A percentile compares a stretch with the other conserved stretches of the same genome.
Evolutionary conservation across 352 stramenopile genomes (phyloP).

Genomic region (Elongisporangium undulatum): DNA sequence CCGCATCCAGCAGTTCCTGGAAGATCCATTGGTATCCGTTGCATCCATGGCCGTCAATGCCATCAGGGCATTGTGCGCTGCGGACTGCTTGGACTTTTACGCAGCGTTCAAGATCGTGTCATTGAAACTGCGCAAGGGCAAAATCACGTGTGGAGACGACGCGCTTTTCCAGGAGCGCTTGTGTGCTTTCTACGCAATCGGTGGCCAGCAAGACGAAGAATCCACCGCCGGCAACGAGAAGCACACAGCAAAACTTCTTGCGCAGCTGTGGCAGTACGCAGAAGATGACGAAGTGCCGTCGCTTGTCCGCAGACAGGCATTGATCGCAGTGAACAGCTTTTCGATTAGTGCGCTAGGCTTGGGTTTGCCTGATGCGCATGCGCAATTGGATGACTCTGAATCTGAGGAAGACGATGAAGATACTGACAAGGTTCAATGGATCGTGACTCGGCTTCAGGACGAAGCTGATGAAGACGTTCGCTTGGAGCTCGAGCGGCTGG

Average conservation of each 20-base stretch:
- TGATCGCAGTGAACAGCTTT: slow-evolving; percentile 36
- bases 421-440: slow-evolving; percentile 34
- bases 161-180: slow-evolving; percentile 53
- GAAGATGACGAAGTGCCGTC: slow-evolving; percentile 15
- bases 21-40: slow-evolving; percentile 43
- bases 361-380: slow-evolving; percentile 8
- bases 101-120: slow-evolving; percentile 71
- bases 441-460: slow-evolving; percentile 27
- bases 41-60: slow-evolving; percentile 63
- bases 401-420: slow-evolving; percentile 29
- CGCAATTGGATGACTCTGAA: slow-evolving; percentile 18
- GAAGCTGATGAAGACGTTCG: slow-evolving; percentile 34
- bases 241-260: slow-evolving; percentile 34
- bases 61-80: slow-evolving; percentile 45
- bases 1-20: slow-evolving; percentile 49
- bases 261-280: slow-evolving; percentile 45
- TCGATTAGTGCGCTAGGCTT: slow-evolving; percentile 43
- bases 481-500: slow-evolving; percentile 27
- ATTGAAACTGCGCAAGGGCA: slow-evolving; percentile 64
- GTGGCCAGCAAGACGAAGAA: slow-evolving; percentile 22
- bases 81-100: slow-evolving; percentile 73
- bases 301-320: slow-evolving; percentile 37
- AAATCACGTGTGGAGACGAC: slow-evolving; percentile 36
- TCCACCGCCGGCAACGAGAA: slow-evolving; percentile 22
- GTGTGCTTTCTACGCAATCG: slow-evolving; percentile 49